Conservation (phyloP, 176 grass and related monocot genomes). For the Oryza glumipatula region DNA sequence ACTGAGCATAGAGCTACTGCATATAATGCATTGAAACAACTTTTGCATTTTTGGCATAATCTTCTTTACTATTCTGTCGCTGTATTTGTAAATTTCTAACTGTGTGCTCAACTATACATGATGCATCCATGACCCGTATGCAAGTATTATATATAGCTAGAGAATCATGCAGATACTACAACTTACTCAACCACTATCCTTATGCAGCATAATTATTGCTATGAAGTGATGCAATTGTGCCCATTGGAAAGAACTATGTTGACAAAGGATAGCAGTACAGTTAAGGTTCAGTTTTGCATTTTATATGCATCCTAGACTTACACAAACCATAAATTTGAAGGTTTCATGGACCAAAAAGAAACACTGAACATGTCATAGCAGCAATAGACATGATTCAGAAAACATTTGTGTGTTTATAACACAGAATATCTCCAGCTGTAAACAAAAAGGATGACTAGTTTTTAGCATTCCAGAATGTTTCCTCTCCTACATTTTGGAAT, state of each 20-base stretch:
- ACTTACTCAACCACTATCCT: neutral
- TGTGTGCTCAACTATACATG: neutral
- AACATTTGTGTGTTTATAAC: slow-evolving; percentile 3
- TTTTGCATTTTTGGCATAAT: slow-evolving; percentile 25
- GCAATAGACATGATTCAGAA: neutral
- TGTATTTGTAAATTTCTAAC: slow-evolving; percentile 5
- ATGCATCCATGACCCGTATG: slow-evolving; percentile 1
- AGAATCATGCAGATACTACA: neutral
- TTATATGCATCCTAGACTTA: neutral
- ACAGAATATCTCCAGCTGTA: neutral
- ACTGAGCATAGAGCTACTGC: neutral
- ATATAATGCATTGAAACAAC: slow-evolving; percentile 16
- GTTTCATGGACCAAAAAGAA: slow-evolving; percentile 5
- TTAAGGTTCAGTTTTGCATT: slow-evolving; percentile 18
- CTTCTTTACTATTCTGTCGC: neutral
- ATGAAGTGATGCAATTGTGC: neutral
- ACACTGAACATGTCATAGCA: neutral
- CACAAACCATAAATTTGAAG: neutral
- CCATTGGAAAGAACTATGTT: neutral
- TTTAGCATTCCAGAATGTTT: slow-evolving; percentile 1
- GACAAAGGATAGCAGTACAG: neutral
- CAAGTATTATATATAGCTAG: slow-evolving; percentile 9
- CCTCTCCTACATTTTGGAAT: slow-evolving; percentile 41
- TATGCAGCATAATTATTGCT: neutral
- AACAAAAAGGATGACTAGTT: slow-evolving; percentile 3